These are phyloP conservation scores for Orbilia ellipsospora DNA, from an alignment of 2,329 filamentous ascomycete species.

Conservation along the genomic window DNA sequence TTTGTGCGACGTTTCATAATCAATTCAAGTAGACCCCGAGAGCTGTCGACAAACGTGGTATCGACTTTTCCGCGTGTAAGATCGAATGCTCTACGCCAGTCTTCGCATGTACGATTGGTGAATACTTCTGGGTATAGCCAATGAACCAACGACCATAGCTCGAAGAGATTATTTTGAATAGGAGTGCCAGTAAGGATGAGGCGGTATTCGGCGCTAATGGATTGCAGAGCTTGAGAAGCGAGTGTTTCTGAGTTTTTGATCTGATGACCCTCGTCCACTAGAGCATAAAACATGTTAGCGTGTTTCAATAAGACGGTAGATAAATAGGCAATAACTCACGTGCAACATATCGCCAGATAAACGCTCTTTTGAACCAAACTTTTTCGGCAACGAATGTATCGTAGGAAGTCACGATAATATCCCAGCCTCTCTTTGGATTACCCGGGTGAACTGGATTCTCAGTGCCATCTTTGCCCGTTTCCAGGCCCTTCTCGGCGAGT, in stretches of 20 bases:
- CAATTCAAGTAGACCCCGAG: slow-evolving; percentile 68
- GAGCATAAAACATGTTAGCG: background rate
- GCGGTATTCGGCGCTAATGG: slow-evolving; percentile 81
- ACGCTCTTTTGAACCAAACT: slow-evolving; percentile 67
- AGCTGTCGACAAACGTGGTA: slow-evolving; percentile 67
- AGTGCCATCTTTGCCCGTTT: slow-evolving; percentile 64
- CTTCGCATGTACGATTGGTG: slow-evolving; percentile 65
- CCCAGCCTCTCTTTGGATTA: slow-evolving; percentile 73
- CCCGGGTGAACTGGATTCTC: slow-evolving; percentile 73
- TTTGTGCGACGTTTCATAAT: slow-evolving; percentile 73
- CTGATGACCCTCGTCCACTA: slow-evolving; percentile 97
- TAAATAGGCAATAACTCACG: slow-evolving; percentile 65
- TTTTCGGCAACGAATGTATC: slow-evolving; percentile 58
- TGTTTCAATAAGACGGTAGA: background rate
- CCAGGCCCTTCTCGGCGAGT: slow-evolving; percentile 64
- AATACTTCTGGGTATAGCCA: slow-evolving; percentile 86
- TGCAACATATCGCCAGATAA: slow-evolving; percentile 68
- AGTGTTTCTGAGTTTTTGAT: slow-evolving; percentile 88
- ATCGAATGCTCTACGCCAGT: slow-evolving; percentile 70
- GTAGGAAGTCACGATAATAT: slow-evolving; percentile 59
- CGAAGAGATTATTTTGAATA: slow-evolving; percentile 91
- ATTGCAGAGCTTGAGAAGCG: slow-evolving; percentile 80
- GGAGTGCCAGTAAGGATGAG: slow-evolving; percentile 91
- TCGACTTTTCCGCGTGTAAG: slow-evolving; percentile 68
- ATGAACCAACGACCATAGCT: slow-evolving; percentile 86